Evolutionary conservation across 768 basidiomycete genomes (phyloP), one percentile per base, ranked within the genome.

Genomic region (Xerocomus potaroensis): DNA sequence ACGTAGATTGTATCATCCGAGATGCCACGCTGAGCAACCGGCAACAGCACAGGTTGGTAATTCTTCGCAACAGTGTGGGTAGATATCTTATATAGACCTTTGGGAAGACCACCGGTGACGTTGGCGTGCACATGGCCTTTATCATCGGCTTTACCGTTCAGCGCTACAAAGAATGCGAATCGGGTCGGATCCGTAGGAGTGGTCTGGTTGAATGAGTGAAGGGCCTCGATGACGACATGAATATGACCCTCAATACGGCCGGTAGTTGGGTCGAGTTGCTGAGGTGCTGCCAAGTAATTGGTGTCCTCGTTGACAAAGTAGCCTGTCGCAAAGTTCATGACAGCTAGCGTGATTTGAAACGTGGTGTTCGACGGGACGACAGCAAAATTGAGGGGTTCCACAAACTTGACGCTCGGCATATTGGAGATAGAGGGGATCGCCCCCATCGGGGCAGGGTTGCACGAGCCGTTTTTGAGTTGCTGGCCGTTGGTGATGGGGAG

Each of bases 401-500:
- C 53, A 59, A 84, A 83, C 61, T 80, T 83, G 49, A 68, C 60
- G 1, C 75, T 72, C 0, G 85, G 83, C 67, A 78, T 73, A 48
- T 75, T 73, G 26, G 65, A 61, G 11, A 60, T 59, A 14, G 77
- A 62, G 14, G 78, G 74, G 45, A 86, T 76, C 41, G 72, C 59
- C 41, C 84, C 84, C 73, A 83, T 78, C 0, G 78, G 77, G 14
- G 77, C 71, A 27, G 78, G 74, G 62, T 84, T 83, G 62, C 82
- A 82, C 19, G 78, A 80, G 8, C 78, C 78, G 7, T 57, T 60
- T 48, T 56, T 63, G 58, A 77, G 59, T 56, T 79, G 81, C 54
- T 71, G 43, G n/a, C 83, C 82, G 54, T 81, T 77, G 35, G 84
- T 85, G 48, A 84, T 69, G 3, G 82, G 75, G 40, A 75, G 62